These are phyloP conservation scores for Eucalyptus dawsonii DNA, from an alignment of 345 rosid genomes.

Conservation along the genomic window DNA sequence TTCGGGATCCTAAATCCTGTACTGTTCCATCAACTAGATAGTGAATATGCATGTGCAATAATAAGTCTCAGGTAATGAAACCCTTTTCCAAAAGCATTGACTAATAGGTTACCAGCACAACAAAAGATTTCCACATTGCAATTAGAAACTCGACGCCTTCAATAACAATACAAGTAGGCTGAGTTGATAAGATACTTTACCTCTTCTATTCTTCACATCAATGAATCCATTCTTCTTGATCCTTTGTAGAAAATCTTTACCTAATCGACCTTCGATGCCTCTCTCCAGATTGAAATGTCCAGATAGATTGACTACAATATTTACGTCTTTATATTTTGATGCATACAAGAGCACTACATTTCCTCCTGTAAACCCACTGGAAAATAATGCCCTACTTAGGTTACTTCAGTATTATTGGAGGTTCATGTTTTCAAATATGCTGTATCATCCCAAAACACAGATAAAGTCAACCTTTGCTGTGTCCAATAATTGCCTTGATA, in stretches of 20 bases:
- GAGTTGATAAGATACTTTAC: constrained; percentile 6
- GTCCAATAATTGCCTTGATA: constrained; percentile 55
- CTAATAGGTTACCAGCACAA: neutral
- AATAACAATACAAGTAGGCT: neutral
- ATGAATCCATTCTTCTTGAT: constrained; percentile 56
- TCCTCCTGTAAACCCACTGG: constrained; percentile 38
- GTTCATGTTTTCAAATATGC: neutral
- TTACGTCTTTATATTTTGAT: constrained; percentile 57
- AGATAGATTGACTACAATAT: constrained; percentile 49
- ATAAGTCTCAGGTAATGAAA: neutral
- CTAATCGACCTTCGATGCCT: constrained; percentile 68
- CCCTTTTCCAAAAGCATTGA: neutral
- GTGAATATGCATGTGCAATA: neutral
- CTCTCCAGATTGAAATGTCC: constrained; percentile 62
- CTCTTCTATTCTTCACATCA: constrained; percentile 55
- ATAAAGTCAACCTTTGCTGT: constrained; percentile 68
- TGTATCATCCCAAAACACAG: neutral
- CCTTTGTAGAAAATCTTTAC: constrained; percentile 43
- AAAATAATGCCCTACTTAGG: neutral
- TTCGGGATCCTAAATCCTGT: neutral
- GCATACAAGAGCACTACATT: constrained; percentile 80
- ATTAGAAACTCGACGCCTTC: neutral
- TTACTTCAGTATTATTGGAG: neutral
- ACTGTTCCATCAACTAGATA: neutral
- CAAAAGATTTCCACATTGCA: neutral